Evolutionary conservation across 2,329 filamentous ascomycete genomes (phyloP).

Genomic region (Cladosporium phlei): DNA sequence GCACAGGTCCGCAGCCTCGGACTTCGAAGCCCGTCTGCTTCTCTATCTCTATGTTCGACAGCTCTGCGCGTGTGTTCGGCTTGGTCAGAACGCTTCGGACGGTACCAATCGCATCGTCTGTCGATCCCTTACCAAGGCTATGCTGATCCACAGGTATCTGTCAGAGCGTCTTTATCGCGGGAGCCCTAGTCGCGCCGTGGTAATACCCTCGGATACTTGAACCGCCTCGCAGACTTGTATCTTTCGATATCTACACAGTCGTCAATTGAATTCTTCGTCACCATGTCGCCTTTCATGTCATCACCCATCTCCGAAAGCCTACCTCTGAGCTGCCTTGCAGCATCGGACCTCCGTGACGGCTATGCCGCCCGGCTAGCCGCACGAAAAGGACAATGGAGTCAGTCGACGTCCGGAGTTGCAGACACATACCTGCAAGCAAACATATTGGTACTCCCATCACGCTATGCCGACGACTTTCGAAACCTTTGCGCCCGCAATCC

Average conservation of each 20-base stretch:
- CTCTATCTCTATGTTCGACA: no score
- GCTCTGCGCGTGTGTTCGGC: no score
- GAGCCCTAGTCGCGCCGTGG: no score
- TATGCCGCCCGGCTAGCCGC: slow-evolving; percentile 37
- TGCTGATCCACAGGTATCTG: no score
- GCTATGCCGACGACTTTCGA: slow-evolving; percentile 55
- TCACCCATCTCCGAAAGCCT: not conserved
- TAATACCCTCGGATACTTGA: no score
- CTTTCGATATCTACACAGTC: not conserved
- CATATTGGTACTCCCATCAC: slow-evolving; percentile 54
- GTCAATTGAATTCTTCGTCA: not conserved
- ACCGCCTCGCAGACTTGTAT: no score
- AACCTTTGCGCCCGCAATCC: slow-evolving; percentile 57
- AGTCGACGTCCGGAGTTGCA: slow-evolving; percentile 52
- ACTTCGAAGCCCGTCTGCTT: no score
- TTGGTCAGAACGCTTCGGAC: no score
- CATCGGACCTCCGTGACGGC: not conserved
- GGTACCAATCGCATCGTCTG: no score
- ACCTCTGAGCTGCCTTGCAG: not conserved
- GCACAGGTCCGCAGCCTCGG: no score
- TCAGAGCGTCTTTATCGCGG: no score
- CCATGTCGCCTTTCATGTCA: not conserved
- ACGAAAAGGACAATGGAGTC: slow-evolving; percentile 37
- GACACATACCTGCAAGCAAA: slow-evolving; percentile 58
- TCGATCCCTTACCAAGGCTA: no score